These are phyloP conservation scores for Arabidopsis lyrata DNA, from an alignment of 441 rosid genomes.

Conservation along the genomic window DNA sequence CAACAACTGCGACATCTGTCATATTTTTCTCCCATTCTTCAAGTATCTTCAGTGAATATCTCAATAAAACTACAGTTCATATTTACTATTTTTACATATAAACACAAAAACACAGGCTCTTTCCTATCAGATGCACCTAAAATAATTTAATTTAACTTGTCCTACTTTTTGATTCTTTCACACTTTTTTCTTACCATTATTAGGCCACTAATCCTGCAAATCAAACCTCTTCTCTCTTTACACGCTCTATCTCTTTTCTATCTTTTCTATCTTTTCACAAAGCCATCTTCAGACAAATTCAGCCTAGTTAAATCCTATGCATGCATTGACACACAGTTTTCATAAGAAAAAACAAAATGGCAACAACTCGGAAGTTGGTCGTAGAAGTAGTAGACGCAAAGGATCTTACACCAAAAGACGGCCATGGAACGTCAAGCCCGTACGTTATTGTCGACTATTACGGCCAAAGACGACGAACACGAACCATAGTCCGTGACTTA, in stretches of 20 bases:
- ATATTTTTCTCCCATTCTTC: constrained; percentile 1
- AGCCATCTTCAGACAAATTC: constrained; percentile 11
- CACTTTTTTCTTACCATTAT: constrained; percentile 31
- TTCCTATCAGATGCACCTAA: constrained; percentile 38
- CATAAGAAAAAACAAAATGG: constrained; percentile 27
- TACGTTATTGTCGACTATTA: constrained; percentile 67
- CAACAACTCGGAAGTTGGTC: constrained; percentile 54
- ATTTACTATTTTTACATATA: constrained; percentile 2
- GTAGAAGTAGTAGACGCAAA: constrained; percentile 70
- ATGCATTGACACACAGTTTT: constrained; percentile 35
- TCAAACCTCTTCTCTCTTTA: constrained; percentile 17
- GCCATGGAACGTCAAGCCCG: constrained; percentile 75
- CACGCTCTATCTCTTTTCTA: constrained; percentile 14
- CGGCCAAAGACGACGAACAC: constrained; percentile 62
- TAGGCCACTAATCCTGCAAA: constrained; percentile 32
- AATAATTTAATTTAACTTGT: constrained; percentile 3
- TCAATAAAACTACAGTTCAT: constrained; percentile 13
- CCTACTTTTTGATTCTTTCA: constrained; percentile 35
- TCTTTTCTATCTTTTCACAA: constrained; percentile 15
- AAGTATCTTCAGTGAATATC: constrained; percentile 12
- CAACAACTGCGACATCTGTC: constrained; percentile 25
- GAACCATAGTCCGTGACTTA: constrained; percentile 58
- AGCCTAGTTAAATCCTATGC: constrained; percentile 8
- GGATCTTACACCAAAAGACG: constrained; percentile 65
- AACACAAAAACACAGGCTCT: constrained; percentile 1